Evolutionary conservation across 1,284 basidiomycete genomes (phyloP).

Genomic region (Boletus subluridellus): DNA sequence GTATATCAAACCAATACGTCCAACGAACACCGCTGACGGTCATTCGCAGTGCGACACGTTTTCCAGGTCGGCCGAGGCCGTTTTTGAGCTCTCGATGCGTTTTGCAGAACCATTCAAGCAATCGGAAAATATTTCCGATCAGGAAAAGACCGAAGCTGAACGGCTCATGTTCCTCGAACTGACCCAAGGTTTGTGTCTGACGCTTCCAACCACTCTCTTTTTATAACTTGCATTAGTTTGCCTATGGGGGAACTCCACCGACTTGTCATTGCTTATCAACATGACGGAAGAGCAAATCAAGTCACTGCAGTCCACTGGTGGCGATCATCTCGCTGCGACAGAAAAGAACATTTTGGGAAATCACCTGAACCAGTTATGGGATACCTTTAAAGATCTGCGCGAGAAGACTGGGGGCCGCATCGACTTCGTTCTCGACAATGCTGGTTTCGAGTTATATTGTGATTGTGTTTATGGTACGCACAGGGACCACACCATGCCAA

Average conservation of each 20-base stretch:
- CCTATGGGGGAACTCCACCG: conserved; percentile 96
- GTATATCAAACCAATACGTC: conserved; percentile 34
- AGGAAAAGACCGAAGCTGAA: conserved; percentile 71
- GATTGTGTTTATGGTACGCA: conserved; percentile 88
- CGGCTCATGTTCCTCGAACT: conserved; percentile 92
- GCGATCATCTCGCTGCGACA: conserved; percentile 90
- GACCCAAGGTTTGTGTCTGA: conserved; percentile 63
- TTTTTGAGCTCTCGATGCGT: conserved; percentile 92
- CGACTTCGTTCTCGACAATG: conserved; percentile 87
- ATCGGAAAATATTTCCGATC: conserved; percentile 50
- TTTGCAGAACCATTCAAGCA: conserved; percentile 85
- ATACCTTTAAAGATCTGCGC: conserved; percentile 69
- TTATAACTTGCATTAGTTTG: conserved; percentile 58
- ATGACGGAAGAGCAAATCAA: conserved; percentile 99
- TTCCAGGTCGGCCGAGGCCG: conserved; percentile 86
- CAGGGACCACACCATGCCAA: neutral
- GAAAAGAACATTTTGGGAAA: conserved; percentile 96
- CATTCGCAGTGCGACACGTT: conserved; percentile 84
- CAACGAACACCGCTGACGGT: conserved; percentile 3
- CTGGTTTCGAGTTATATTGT: conserved; percentile 95
- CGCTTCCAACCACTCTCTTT: neutral
- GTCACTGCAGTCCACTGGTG: conserved; percentile 94
- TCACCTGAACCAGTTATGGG: conserved; percentile 78
- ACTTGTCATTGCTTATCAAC: conserved; percentile 93
- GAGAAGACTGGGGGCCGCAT: conserved; percentile 75